Conservation (phyloP, 2,329 filamentous ascomycete species). For the Verticillium albo-atrum region DNA sequence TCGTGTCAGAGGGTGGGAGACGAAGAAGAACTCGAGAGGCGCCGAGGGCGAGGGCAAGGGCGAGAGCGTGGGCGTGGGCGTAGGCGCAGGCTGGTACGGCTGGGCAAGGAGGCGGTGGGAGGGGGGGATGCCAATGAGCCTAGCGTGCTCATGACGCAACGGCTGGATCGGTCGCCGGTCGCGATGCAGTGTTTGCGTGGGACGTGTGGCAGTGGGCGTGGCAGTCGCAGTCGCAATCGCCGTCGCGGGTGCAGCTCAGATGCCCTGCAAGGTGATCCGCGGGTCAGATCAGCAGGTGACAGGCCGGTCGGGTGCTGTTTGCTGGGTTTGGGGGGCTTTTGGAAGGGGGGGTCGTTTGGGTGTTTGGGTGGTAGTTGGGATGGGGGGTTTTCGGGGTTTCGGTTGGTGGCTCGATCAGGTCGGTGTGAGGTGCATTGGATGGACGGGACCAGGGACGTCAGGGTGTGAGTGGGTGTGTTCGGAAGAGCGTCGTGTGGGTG, state of each 20-base stretch:
- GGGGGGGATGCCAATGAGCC: slow-evolving; percentile 1
- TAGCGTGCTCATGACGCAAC: slow-evolving; percentile 5
- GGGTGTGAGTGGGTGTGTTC: background rate
- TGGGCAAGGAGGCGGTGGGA: background rate
- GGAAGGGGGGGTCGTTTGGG: background rate
- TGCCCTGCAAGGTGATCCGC: background rate
- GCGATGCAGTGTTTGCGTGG: slow-evolving; percentile 2
- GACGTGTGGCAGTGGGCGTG: background rate
- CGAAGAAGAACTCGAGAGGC: background rate
- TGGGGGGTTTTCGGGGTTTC: background rate
- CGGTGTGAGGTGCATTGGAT: background rate
- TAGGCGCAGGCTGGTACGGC: background rate
- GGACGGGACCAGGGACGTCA: background rate
- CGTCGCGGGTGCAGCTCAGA: background rate
- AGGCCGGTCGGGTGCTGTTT: background rate
- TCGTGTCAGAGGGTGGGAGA: slow-evolving; percentile 15
- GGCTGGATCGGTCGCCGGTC: background rate
- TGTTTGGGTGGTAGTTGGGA: background rate
- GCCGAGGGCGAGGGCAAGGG: background rate
- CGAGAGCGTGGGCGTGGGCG: background rate
- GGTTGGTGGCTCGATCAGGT: background rate
- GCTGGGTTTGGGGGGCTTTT: background rate
- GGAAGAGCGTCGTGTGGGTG: background rate
- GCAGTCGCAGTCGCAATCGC: background rate
- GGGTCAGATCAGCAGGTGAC: background rate